Evolutionary conservation across 345 rosid genomes (phyloP).

Genomic region (Combretum micranthum): DNA sequence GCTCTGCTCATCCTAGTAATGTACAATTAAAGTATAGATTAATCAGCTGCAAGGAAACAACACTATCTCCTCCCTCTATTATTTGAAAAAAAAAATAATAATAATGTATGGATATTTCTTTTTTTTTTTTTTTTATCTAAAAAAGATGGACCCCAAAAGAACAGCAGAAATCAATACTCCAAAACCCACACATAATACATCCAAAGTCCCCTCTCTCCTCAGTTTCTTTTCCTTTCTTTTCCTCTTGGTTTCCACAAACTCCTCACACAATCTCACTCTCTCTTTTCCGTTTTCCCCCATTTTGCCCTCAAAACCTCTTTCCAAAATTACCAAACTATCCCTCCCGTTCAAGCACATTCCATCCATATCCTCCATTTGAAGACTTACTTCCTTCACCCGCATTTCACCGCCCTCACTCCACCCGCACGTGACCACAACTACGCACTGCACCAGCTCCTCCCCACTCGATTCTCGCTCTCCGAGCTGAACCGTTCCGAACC

Average conservation of each 20-base stretch:
- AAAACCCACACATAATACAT: conserved; percentile 35
- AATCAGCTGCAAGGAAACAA: no score
- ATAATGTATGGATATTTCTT: no score
- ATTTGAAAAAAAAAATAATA: no score
- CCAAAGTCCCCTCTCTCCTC: conserved; percentile 44
- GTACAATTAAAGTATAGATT: no score
- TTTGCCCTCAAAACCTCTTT: conserved; percentile 37
- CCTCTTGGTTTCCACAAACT: conserved; percentile 39
- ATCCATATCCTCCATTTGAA: conserved; percentile 65
- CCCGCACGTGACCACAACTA: conserved; percentile 49
- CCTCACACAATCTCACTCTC: conserved; percentile 19
- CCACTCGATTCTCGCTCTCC: conserved; percentile 15
- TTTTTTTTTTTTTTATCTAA: conserved; percentile 12
- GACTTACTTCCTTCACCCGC: conserved; percentile 66
- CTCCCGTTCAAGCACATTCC: conserved; percentile 56
- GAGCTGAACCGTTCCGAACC: conserved; percentile 7
- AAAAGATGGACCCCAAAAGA: conserved; percentile 17
- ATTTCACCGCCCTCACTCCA: conserved; percentile 31
- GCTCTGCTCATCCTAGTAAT: no score
- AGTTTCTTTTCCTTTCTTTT: conserved; percentile 40
- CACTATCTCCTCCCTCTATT: no score
- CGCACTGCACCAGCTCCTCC: conserved; percentile 35
- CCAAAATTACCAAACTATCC: conserved; percentile 51
- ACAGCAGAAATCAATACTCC: conserved; percentile 37
- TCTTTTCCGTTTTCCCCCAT: conserved; percentile 22